Percentiles rank a stretch among this genome's conserved stretches.
Conservation (phyloP, 257 asterid species). For the Plantago elongata region DNA sequence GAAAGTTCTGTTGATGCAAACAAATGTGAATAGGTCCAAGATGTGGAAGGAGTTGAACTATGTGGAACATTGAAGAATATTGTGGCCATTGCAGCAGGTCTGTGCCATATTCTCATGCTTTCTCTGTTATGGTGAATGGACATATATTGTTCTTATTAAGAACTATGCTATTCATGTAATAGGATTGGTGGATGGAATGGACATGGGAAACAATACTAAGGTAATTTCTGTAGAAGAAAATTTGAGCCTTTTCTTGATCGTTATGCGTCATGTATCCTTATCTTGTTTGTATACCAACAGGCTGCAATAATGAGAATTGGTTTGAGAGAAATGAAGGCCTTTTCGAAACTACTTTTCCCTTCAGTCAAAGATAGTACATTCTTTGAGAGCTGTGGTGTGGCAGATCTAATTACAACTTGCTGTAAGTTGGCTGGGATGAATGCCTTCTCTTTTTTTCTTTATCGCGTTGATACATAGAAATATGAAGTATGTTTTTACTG, state of each 20-base stretch:
- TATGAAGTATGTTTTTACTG: not conserved
- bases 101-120: slow-evolving; percentile 8
- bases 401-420: slow-evolving; percentile 91
- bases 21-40: slow-evolving; percentile 57
- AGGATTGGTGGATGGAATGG: slow-evolving; percentile 93
- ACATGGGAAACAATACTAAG: slow-evolving; percentile 94
- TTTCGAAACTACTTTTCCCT: slow-evolving; percentile 75
- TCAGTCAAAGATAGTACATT: slow-evolving; percentile 85
- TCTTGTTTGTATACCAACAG: slow-evolving; percentile 20
- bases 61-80: slow-evolving; percentile 87
- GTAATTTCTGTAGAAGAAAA: slow-evolving; percentile 18
- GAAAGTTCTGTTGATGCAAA: not conserved
- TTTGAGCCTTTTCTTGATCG: too few relatives aligned
- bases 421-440: slow-evolving; percentile 41
- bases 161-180: slow-evolving; percentile 15
- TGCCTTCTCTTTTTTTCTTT: not conserved
- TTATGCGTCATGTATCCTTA: too few relatives aligned
- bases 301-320: slow-evolving; percentile 98
- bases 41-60: slow-evolving; percentile 92
- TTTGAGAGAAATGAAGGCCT: slow-evolving; percentile 86
- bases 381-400: slow-evolving; percentile 96
- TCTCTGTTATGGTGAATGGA: slow-evolving; percentile 2
- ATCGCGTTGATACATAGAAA: not conserved
- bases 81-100: slow-evolving; percentile 91
- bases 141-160: not conserved